These are phyloP conservation scores for Centaurea solstitialis DNA, from an alignment of 129 eudicot species.

Conservation along the genomic window DNA sequence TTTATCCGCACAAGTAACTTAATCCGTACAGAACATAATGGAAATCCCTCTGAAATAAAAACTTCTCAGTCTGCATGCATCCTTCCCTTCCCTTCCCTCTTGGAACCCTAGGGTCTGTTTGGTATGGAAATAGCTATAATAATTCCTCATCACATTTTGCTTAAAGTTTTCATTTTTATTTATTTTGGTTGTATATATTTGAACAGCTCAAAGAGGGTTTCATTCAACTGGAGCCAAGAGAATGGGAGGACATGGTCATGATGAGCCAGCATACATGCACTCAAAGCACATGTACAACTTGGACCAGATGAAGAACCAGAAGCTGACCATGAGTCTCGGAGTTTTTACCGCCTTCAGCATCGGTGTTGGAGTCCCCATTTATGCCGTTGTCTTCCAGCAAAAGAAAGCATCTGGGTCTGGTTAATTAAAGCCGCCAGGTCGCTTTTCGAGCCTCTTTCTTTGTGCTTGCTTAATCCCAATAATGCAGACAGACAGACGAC, in stretches of 20 bases:
- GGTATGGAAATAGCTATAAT: neutral
- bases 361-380: conserved; percentile 69
- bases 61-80: too few species aligned
- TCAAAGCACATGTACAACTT: conserved; percentile 90
- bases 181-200: neutral
- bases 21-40: too few species aligned
- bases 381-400: conserved; percentile 81
- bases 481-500: conserved; percentile 28
- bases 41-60: too few species aligned
- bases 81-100: too few species aligned
- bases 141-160: neutral
- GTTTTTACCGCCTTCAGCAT: conserved; percentile 68
- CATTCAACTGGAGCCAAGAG: conserved; percentile 72
- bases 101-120: neutral
- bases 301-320: conserved; percentile 71
- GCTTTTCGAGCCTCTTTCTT: neutral
- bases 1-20: too few species aligned
- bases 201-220: conserved; percentile 62
- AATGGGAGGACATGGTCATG: conserved; percentile 85
- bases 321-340: conserved; percentile 52
- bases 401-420: conserved; percentile 74
- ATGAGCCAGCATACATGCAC: conserved; percentile 65
- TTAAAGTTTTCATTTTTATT: neutral
- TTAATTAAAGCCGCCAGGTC: conserved; percentile 13
- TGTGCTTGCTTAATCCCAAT: conserved; percentile 24